A percentile compares a stretch with the other conserved stretches of the same genome.
These are phyloP conservation scores for Aspergillus novoparasiticus DNA, from an alignment of 2,329 filamentous ascomycete species.

Conservation along the genomic window DNA sequence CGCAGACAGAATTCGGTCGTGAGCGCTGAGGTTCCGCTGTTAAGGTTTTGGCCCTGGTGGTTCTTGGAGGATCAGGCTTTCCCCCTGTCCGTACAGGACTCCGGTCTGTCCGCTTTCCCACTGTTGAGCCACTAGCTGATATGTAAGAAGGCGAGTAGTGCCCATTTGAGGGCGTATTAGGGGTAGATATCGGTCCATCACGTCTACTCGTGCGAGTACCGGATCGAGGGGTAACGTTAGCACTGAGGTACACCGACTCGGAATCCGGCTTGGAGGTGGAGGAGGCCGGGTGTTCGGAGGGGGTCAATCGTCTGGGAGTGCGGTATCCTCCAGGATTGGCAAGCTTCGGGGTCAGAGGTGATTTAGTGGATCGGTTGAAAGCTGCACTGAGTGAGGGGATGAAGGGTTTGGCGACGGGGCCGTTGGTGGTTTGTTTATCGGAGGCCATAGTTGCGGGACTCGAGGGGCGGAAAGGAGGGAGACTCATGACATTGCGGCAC, in stretches of 20 bases:
- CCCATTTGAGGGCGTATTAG: constrained; percentile 47
- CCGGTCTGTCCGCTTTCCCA: constrained; percentile 32
- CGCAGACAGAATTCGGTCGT: constrained; percentile 39
- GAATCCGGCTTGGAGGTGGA: constrained; percentile 51
- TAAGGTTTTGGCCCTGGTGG: constrained; percentile 41
- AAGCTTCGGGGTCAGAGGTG: constrained; percentile 63
- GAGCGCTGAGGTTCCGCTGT: constrained; percentile 38
- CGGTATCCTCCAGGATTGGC: constrained; percentile 44
- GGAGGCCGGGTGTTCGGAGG: constrained; percentile 36
- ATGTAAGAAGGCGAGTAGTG: constrained; percentile 31
- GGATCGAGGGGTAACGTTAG: constrained; percentile 78
- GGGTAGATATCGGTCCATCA: constrained; percentile 69
- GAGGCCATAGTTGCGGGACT: constrained; percentile 49
- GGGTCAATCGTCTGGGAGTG: constrained; percentile 36
- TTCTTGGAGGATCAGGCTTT: constrained; percentile 33
- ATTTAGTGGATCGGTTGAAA: constrained; percentile 57
- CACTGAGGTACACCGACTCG: constrained; percentile 58
- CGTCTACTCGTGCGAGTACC: constrained; percentile 71
- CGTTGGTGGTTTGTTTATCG: constrained; percentile 54
- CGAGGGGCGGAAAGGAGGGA: constrained; percentile 31
- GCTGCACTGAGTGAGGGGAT: constrained; percentile 70
- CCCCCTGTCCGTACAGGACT: constrained; percentile 36
- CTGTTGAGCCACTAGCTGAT: constrained; percentile 25
- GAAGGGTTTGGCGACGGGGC: constrained; percentile 58
- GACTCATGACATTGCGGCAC: constrained; percentile 51